Evolutionary conservation across 176 grass and related monocot species (phyloP).

Genomic region (Puccinellia tenuiflora): DNA sequence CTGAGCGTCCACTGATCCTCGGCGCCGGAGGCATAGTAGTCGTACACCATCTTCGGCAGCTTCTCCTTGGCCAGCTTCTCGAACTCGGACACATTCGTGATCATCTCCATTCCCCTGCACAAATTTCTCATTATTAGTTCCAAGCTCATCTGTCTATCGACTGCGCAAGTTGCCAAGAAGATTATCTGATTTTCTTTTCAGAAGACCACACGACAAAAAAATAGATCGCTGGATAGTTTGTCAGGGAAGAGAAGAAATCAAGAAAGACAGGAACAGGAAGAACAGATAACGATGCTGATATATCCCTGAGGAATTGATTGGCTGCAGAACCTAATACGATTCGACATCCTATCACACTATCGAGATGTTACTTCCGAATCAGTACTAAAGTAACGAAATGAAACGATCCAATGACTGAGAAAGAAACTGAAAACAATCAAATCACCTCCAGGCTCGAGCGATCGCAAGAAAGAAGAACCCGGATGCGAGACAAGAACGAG

Average conservation of each 20-base stretch:
- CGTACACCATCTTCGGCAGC: constrained; percentile 91
- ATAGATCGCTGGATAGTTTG: not conserved
- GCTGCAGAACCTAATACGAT: not conserved
- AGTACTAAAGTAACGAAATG: not conserved
- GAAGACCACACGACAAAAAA: not conserved
- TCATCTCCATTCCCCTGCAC: constrained; percentile 49
- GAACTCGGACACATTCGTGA: constrained; percentile 91
- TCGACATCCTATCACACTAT: not conserved
- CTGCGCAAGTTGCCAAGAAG: not conserved
- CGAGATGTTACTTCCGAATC: not conserved
- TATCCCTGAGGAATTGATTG: not conserved
- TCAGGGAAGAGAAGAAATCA: not conserved
- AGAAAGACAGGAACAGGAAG: not conserved
- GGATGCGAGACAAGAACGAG: not conserved
- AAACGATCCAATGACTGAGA: not conserved
- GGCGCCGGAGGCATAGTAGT: constrained; percentile 91
- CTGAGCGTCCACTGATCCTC: constrained; percentile 90
- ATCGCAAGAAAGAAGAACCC: not conserved
- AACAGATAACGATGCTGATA: not conserved
- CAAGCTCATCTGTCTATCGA: not conserved
- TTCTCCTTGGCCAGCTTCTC: constrained; percentile 69
- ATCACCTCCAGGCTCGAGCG: not conserved
- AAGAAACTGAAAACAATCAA: not conserved
- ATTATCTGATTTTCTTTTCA: not conserved
- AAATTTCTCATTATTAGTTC: not conserved